Conservation (phyloP, 495 filamentous ascomycete genomes). For the Penicillium desertorum region DNA sequence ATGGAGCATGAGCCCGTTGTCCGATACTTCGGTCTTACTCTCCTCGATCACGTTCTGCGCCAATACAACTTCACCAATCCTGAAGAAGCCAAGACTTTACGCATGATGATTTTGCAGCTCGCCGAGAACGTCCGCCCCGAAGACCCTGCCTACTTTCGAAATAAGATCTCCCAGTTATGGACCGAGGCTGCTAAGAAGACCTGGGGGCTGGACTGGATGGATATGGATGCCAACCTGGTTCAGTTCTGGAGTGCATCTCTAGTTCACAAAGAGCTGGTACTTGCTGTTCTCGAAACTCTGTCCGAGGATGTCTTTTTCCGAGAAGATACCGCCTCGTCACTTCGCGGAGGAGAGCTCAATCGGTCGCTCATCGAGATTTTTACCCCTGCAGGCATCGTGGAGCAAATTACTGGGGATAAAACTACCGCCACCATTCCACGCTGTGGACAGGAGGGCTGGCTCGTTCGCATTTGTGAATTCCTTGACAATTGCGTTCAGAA, state of each 20-base stretch:
- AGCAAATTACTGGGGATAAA: slow-evolving; percentile 70
- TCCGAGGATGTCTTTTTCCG: slow-evolving; percentile 92
- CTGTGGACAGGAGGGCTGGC: slow-evolving; percentile 82
- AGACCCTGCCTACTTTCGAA: slow-evolving; percentile 82
- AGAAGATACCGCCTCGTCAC: slow-evolving; percentile 79
- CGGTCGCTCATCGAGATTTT: slow-evolving; percentile 91
- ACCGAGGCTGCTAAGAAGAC: slow-evolving; percentile 88
- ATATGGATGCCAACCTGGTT: slow-evolving; percentile 86
- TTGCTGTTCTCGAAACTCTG: slow-evolving; percentile 83
- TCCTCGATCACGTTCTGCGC: slow-evolving; percentile 83
- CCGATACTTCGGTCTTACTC: slow-evolving; percentile 87
- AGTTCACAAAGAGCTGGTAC: slow-evolving; percentile 75
- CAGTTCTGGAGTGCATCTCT: slow-evolving; percentile 74
- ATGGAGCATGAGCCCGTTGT: slow-evolving; percentile 71
- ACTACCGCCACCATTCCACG: slow-evolving; percentile 59
- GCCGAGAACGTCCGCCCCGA: slow-evolving; percentile 67
- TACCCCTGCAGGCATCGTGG: slow-evolving; percentile 71
- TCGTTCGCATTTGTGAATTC: slow-evolving; percentile 71
- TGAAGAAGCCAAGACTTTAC: slow-evolving; percentile 63
- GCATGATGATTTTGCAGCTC: slow-evolving; percentile 72
- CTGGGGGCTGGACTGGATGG: slow-evolving; percentile 87
- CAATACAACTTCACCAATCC: slow-evolving; percentile 71
- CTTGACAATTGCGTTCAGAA: slow-evolving; percentile 70
- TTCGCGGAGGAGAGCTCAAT: slow-evolving; percentile 80
- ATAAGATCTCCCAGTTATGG: slow-evolving; percentile 96